Conservation (phyloP, 768 basidiomycete genomes). For the Rhizopogon roseolus region DNA sequence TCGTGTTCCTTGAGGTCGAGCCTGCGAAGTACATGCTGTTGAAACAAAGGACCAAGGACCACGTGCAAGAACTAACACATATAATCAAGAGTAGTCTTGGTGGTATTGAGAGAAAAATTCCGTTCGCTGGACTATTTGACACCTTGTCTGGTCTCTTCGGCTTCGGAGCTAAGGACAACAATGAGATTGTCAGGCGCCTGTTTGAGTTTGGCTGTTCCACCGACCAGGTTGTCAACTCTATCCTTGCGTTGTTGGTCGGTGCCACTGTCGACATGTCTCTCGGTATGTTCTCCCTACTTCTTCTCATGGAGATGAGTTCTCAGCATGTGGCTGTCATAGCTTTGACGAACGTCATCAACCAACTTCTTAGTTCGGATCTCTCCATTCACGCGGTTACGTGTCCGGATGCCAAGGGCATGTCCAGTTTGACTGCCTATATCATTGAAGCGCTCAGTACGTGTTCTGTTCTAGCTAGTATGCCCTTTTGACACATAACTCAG, state of each 20-base stretch:
- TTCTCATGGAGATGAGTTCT: neutral
- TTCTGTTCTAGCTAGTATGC: neutral
- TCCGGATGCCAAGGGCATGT: conserved; percentile 29
- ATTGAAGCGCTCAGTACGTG: conserved; percentile 69
- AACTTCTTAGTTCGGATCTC: conserved; percentile 52
- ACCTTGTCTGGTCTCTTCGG: conserved; percentile 42
- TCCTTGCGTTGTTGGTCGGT: conserved; percentile 68
- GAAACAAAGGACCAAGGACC: conserved; percentile 43
- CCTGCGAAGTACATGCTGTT: conserved; percentile 52
- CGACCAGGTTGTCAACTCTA: conserved; percentile 62
- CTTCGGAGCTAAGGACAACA: conserved; percentile 38
- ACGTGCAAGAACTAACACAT: conserved; percentile 48
- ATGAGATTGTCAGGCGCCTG: conserved; percentile 53
- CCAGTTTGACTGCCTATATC: conserved; percentile 49
- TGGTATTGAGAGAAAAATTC: conserved; percentile 34
- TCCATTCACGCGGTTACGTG: conserved; percentile 23
- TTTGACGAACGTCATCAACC: conserved; percentile 60
- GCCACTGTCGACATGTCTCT: conserved; percentile 66
- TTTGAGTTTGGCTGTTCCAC: conserved; percentile 49
- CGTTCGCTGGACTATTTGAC: conserved; percentile 37
- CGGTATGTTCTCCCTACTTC: conserved; percentile 32
- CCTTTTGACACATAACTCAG: conserved; percentile 29
- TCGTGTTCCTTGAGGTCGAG: conserved; percentile 72
- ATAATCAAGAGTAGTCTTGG: conserved; percentile 53
- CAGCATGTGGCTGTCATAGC: conserved; percentile 31